phyloP scores from a whole-genome alignment of 305 asterid genomes.

The Fraxinus platypoda region DNA sequence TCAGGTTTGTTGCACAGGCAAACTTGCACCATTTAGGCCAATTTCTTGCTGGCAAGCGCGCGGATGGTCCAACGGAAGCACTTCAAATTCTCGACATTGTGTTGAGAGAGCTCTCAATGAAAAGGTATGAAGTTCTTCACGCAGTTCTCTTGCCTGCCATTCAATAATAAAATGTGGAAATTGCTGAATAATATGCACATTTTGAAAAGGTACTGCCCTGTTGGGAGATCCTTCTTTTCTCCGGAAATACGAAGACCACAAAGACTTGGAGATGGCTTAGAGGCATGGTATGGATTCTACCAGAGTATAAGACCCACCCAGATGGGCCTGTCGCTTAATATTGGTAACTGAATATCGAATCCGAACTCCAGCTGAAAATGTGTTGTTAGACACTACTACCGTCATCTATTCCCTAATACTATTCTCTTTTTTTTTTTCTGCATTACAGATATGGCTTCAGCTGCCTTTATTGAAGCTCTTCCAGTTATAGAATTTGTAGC shows the following conservation, averaged over 20 bases:
- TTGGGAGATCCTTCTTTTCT: conserved; percentile 92
- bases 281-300: conserved; percentile 98
- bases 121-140: conserved; percentile 44
- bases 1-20: conserved; percentile 84
- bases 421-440: conserved; percentile 8
- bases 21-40: conserved; percentile 83
- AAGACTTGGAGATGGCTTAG: conserved; percentile 91
- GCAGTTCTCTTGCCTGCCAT: not conserved
- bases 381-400: not conserved
- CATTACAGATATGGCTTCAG: conserved; percentile 87
- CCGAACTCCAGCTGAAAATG: not conserved
- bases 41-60: conserved; percentile 91
- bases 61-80: conserved; percentile 92
- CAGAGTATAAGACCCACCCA: conserved; percentile 98
- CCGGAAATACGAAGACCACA: conserved; percentile 85
- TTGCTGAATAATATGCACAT: conserved; percentile 1
- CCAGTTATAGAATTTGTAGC: conserved; percentile 93
- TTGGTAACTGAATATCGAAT: conserved; percentile 45
- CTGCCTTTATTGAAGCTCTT: conserved; percentile 95
- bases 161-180: not conserved
- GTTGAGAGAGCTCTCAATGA: conserved; percentile 78
- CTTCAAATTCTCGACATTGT: conserved; percentile 96
- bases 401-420: not conserved
- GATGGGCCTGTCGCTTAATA: conserved; percentile 97
- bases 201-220: conserved; percentile 70